phyloP scores from a whole-genome alignment of 116 monocot genomes.

The Phalaenopsis hybrid region DNA sequence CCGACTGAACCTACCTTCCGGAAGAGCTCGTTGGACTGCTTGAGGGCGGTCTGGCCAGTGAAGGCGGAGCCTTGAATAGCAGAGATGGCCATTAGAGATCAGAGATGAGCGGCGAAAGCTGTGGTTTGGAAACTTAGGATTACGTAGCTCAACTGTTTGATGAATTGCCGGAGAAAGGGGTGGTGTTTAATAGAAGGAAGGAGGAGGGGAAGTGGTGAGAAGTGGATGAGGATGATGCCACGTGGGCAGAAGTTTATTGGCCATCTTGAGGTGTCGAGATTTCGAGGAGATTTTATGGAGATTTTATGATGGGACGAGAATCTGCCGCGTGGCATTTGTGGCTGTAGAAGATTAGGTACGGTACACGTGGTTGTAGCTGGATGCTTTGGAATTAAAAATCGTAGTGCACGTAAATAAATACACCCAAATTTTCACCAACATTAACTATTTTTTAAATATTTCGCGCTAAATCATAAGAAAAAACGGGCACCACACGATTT shows the following conservation, averaged over 20 bases:
- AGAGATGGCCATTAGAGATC: conserved; percentile 44
- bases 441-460: no score
- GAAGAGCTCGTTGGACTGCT: conserved; percentile 43
- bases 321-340: not conserved
- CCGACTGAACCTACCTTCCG: conserved; percentile 49
- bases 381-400: no score
- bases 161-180: not conserved
- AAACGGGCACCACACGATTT: no score
- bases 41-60: conserved; percentile 47
- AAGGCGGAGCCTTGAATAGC: conserved; percentile 58
- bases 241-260: conserved; percentile 34
- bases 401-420: no score
- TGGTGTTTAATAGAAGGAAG: conserved; percentile 5
- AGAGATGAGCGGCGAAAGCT: no score
- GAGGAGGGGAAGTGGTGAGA: not conserved
- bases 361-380: not conserved
- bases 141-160: not conserved
- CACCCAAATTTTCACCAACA: no score
- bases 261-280: not conserved
- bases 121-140: not conserved
- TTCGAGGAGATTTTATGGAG: not conserved
- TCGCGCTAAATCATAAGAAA: no score
- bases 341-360: not conserved
- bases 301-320: not conserved
- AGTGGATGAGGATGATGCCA: conserved; percentile 31